phyloP scores from a whole-genome alignment of 768 basidiomycete species.

The Gloeostereum incarnatum region DNA sequence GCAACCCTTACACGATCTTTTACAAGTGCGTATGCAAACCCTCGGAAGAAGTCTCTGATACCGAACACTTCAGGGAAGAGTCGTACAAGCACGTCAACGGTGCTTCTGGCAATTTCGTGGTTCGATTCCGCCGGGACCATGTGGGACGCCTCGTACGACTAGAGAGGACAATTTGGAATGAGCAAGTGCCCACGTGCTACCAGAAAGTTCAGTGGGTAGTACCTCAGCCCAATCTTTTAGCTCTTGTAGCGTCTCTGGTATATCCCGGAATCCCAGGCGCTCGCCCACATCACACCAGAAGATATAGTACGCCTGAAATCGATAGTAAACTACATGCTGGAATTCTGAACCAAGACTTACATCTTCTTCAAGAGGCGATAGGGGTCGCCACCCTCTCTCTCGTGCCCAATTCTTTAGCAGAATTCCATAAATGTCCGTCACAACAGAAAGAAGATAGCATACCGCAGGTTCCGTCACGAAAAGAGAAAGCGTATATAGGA shows the following conservation, averaged over 20 bases:
- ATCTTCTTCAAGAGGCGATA: conserved; percentile 33
- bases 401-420: conserved; percentile 24
- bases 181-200: background rate
- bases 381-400: conserved; percentile 32
- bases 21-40: no score
- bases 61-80: conserved; percentile 27
- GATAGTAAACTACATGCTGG: background rate
- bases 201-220: background rate
- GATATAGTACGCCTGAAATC: conserved; percentile 23
- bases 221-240: conserved; percentile 30
- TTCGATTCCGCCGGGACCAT: conserved; percentile 35
- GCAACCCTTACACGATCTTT: no score
- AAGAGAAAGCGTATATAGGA: conserved; percentile 28
- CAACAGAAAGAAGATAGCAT: conserved; percentile 9
- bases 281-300: conserved; percentile 35
- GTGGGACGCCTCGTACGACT: conserved; percentile 30
- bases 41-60: conserved; percentile 22
- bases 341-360: conserved; percentile 9
- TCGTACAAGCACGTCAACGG: conserved; percentile 30
- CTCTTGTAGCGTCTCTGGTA: conserved; percentile 29
- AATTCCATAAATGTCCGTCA: no score
- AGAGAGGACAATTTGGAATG: no score
- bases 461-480: conserved; percentile 31
- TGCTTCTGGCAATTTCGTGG: conserved; percentile 26
- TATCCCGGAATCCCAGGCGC: conserved; percentile 36